phyloP scores from a whole-genome alignment of 768 basidiomycete species.

The Phanerodontia chrysosporium region DNA sequence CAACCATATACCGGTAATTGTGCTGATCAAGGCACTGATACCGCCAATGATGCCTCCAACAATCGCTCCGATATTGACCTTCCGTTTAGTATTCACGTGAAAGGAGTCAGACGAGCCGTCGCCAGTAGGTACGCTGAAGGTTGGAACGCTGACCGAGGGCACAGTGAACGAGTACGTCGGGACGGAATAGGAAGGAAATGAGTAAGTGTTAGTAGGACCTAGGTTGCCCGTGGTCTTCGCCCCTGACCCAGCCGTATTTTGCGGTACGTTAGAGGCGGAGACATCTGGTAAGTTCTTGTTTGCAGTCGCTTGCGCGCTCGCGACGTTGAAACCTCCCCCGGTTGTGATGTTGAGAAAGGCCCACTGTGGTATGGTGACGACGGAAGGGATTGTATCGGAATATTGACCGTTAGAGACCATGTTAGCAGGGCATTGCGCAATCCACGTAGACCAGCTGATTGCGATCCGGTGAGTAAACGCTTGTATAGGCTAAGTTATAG shows the following conservation, averaged over 20 bases:
- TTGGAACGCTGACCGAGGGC: neutral
- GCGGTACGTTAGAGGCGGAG: neutral
- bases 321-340: conserved; percentile 8
- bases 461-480: neutral
- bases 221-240: neutral
- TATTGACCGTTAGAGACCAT: conserved; percentile 36
- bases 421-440: conserved; percentile 36
- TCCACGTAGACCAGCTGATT: conserved; percentile 48
- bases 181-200: neutral
- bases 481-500: too few relatives aligned
- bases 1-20: neutral
- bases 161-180: neutral
- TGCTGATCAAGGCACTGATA: neutral
- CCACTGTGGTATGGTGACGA: conserved; percentile 54
- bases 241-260: too few relatives aligned
- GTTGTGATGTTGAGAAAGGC: conserved; percentile 54
- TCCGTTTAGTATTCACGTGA: neutral
- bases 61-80: conserved; percentile 7
- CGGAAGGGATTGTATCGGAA: conserved; percentile 41
- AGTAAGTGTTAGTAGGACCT: neutral
- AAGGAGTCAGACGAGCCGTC: neutral
- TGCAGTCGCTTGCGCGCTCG: neutral
- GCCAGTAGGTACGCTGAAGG: neutral
- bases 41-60: conserved; percentile 13
- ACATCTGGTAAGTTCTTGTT: neutral